Base-by-base conservation (phyloP, 495 filamentous ascomycete species). In the Extremus antarcticus region DNA sequence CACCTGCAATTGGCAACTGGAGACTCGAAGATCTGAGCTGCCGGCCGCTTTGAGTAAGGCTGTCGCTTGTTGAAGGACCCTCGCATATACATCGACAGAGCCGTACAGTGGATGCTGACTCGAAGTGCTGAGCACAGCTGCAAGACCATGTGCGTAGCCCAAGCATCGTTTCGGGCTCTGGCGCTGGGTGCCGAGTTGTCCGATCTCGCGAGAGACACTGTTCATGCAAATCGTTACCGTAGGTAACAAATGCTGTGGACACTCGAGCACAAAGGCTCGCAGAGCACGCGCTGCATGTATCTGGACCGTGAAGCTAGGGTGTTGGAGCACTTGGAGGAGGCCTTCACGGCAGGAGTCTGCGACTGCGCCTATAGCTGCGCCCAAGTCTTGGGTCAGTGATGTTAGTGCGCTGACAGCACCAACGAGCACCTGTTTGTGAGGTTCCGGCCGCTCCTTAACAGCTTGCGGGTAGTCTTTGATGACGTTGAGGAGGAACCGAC, bases 151-250 rank as follows among this genome's bases (percentile, higher is more conserved):
- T 13, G 92, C 92, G 66, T 90, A 90, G 23, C 94, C 92, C 20
- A 94, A 76, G 68, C 92, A 97, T 53, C 87, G 77, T 43, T 89
- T 81, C 41, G 88, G 83, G 0, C 87, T 88, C 56, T 90, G 85
- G 43, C 90, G 80, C 21, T 82, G 84, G 7, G 83, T 80, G 11
- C 76, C 78, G 19, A 99, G 77, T 23, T 90, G 78, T 22, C 78
- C 79, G 25, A 99, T 74, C 65, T 99, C 94, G 53, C 94, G 77
- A 58, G 80, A 86, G 56, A 96, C 76, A 67, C 87, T 95, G 69
- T 97, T 97, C 86, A 97, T 89, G 68, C 89, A 95, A 29, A 97
- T 86, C 2, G 90, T 94, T 21, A 95, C 81, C 60, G 90, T 94
- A 3, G 88, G 87, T 19, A 97, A 71, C 22, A 99, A 78, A 63